Evolutionary conservation across 2,329 filamentous ascomycete species (phyloP), one percentile per base, ranked within the genome.

Genomic region (Spiromastix sp.): DNA sequence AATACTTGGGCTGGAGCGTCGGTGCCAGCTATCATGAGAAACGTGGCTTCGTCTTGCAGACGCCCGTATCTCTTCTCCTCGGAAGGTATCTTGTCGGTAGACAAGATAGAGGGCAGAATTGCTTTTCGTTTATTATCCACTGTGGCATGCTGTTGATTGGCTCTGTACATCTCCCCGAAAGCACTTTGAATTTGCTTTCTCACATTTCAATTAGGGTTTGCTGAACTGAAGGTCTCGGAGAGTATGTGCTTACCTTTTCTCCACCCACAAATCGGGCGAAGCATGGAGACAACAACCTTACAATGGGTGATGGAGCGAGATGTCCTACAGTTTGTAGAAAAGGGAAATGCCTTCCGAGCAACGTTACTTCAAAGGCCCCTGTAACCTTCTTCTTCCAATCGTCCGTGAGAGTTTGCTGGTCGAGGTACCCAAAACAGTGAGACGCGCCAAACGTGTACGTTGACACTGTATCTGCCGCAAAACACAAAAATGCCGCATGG

Each of bases 1-100:
- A 57, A 39, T 4, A 51, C 37, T 30, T 45, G 46, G 6, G 42
- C 46, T 4, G 47, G 47, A 4, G 52, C 54, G 13, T 48, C 47
- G 10, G 49, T 36, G 12, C 50, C 54, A 21, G 50, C 55, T 9
- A 36, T 48, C 11, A 54, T 29, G 2, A 57, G 26, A 7, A 44
- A 38, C 8, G 37, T 37, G 6, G 48, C 49, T 41, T 56, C 52
- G 8, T 54, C 44, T 28, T 37, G 25, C 1, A 56, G 39, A 5
- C 52, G 46, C 6, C 28, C 12, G 1, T 35, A 30, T n/a, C 38
- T 25, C 19, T 48, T 46, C 25, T 56, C 50, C 3, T 34, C 11
- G 3, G 37, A 26, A 3, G 50, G 49, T 7, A 55, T 41, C 9
- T 41, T 35, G 21, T n/a, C n/a, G 16, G 30, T 33, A 4, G 32